A percentile compares a stretch with the other conserved stretches of the same genome.
phyloP scores from a whole-genome alignment of 164 flowering plant species.

The Magnolia changhungtana region DNA sequence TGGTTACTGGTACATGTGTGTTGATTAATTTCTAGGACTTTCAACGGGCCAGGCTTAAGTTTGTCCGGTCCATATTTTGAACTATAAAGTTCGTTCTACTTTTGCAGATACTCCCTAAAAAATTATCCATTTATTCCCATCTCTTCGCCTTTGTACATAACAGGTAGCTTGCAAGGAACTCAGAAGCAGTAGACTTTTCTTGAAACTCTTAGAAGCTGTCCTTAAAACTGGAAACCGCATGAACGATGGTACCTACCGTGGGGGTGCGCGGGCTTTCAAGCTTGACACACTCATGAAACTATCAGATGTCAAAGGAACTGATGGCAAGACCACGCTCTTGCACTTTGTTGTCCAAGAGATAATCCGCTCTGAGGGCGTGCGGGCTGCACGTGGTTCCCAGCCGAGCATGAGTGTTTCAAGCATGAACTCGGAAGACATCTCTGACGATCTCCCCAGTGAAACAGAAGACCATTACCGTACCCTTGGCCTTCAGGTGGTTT shows the following conservation, averaged over 20 bases:
- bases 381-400: slow-evolving; percentile 60
- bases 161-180: slow-evolving; percentile 90
- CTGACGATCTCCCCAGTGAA: slow-evolving; percentile 38
- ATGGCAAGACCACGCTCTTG: slow-evolving; percentile 89
- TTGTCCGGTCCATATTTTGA: not conserved
- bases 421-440: slow-evolving; percentile 47
- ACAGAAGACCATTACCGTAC: slow-evolving; percentile 51
- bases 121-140: not conserved
- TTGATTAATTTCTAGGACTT: too few relatives aligned
- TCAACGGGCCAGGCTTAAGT: not conserved
- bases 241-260: slow-evolving; percentile 95
- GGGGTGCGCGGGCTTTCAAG: slow-evolving; percentile 93
- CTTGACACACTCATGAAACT: slow-evolving; percentile 92
- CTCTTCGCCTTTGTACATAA: not conserved
- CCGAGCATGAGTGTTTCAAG: slow-evolving; percentile 52
- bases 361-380: slow-evolving; percentile 77
- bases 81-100: not conserved
- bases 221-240: slow-evolving; percentile 98
- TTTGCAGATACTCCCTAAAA: not conserved
- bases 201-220: slow-evolving; percentile 92
- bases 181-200: slow-evolving; percentile 70
- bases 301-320: slow-evolving; percentile 82
- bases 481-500: slow-evolving; percentile 83
- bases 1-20: too few relatives aligned
- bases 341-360: slow-evolving; percentile 93